A percentile compares a stretch with the other conserved stretches of the same genome.
These are phyloP conservation scores for Myxozyma nipponensis DNA, from an alignment of 805 yeast genomes.

Conservation along the genomic window DNA sequence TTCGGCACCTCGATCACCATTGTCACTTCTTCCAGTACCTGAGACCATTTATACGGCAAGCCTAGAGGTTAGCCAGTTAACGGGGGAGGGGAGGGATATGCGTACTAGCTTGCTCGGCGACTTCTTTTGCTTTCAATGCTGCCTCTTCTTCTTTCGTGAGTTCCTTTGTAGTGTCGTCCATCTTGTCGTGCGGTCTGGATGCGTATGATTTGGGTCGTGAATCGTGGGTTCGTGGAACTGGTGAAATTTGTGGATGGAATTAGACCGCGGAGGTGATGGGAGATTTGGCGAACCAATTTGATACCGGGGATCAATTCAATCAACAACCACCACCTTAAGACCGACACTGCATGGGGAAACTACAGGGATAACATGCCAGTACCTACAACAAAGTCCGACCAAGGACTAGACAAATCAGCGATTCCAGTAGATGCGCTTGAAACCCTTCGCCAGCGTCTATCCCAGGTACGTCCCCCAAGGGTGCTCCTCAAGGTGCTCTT, in stretches of 20 bases:
- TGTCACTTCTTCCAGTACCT: conserved; percentile 44
- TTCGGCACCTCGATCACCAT: conserved; percentile 35
- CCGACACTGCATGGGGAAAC: no score
- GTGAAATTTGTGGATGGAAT: no score
- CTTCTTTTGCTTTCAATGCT: conserved; percentile 24
- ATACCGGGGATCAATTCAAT: no score
- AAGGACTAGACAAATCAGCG: conserved; percentile 34
- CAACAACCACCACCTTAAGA: no score
- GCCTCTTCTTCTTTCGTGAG: conserved; percentile 23
- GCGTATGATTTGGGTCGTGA: no score
- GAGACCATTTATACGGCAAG: conserved; percentile 40
- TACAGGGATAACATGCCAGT: conserved; percentile 1
- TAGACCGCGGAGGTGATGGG: no score
- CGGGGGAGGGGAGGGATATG: neutral
- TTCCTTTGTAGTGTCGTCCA: conserved; percentile 4
- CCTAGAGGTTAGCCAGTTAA: conserved; percentile 3
- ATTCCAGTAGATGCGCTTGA: conserved; percentile 63
- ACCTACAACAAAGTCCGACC: conserved; percentile 9
- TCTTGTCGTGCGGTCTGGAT: no score
- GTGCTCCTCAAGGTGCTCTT: neutral
- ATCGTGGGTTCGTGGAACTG: no score
- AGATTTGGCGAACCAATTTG: no score
- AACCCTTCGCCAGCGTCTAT: conserved; percentile 55
- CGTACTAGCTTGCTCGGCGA: conserved; percentile 24
- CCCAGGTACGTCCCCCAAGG: conserved; percentile 50